A percentile compares a stretch with the other conserved stretches of the same genome.
These are phyloP conservation scores for Pseudogymnoascus destructans DNA, from an alignment of 2,329 filamentous ascomycete genomes.

Conservation along the genomic window DNA sequence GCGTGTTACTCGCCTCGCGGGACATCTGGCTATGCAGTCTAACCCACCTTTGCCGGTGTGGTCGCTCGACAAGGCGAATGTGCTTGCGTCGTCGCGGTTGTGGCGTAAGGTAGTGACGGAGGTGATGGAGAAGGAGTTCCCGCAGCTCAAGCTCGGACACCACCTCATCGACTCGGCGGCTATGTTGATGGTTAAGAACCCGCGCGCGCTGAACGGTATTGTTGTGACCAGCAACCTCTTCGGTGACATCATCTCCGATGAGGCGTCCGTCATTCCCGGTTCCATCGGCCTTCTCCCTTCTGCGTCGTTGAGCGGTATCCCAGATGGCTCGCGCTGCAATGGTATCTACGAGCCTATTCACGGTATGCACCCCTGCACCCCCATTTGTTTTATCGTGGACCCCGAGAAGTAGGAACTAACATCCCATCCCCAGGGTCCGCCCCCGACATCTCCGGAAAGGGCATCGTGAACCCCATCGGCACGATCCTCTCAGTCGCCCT, in stretches of 20 bases:
- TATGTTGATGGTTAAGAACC: constrained; percentile 96
- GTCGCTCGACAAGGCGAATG: constrained; percentile 93
- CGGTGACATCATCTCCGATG: constrained; percentile 91
- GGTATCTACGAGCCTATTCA: constrained; percentile 98
- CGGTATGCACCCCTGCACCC: constrained; percentile 38
- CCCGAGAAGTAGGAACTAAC: constrained; percentile 7
- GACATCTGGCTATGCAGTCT: constrained; percentile 63
- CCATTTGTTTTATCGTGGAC: neutral
- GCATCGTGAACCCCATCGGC: constrained; percentile 83
- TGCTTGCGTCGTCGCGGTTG: constrained; percentile 75
- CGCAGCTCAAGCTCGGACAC: constrained; percentile 68
- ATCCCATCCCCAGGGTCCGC: constrained; percentile 50
- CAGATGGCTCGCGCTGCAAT: constrained; percentile 72
- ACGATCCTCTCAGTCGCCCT: constrained; percentile 87
- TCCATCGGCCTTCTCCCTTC: constrained; percentile 79
- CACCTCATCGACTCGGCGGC: constrained; percentile 94
- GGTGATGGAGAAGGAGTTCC: constrained; percentile 79
- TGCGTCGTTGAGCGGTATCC: constrained; percentile 74
- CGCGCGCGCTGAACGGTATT: constrained; percentile 73
- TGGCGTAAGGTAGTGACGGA: constrained; percentile 83
- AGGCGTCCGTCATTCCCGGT: constrained; percentile 88
- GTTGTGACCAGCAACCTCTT: constrained; percentile 90
- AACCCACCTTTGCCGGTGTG: constrained; percentile 67
- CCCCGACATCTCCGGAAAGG: constrained; percentile 84
- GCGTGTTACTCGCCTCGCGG: constrained; percentile 72